Evolutionary conservation across 2,329 filamentous ascomycete species (phyloP).

Genomic region (Huntiella moniliformis): DNA sequence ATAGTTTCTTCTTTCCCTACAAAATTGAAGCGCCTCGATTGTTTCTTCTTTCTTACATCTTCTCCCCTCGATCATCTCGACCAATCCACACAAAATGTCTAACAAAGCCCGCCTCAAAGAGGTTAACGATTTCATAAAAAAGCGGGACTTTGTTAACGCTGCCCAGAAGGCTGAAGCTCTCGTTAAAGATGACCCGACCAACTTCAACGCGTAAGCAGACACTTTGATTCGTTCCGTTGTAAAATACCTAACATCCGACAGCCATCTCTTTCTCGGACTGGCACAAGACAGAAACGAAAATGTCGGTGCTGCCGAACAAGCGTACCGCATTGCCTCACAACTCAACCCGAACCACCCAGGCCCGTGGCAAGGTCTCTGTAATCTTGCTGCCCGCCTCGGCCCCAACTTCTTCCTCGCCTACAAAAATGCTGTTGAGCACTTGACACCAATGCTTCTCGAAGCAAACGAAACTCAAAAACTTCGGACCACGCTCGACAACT

Average conservation of each 20-base stretch:
- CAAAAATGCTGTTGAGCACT: constrained; percentile 32
- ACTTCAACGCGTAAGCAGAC: constrained; percentile 55
- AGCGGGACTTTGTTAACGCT: constrained; percentile 62
- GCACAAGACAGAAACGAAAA: constrained; percentile 60
- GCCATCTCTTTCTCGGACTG: constrained; percentile 61
- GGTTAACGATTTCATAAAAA: constrained; percentile 59
- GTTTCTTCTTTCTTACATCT: too few relatives aligned
- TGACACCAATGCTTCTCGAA: constrained; percentile 57
- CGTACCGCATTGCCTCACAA: constrained; percentile 53
- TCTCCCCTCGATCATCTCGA: too few relatives aligned
- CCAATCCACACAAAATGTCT: constrained; percentile 23
- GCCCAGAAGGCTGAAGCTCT: constrained; percentile 49
- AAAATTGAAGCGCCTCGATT: too few relatives aligned
- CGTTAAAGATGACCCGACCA: constrained; percentile 53
- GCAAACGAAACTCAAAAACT: constrained; percentile 44
- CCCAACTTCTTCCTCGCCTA: constrained; percentile 1
- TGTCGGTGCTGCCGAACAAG: constrained; percentile 52
- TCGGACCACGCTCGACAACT: constrained; percentile 58
- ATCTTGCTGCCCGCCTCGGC: constrained; percentile 54
- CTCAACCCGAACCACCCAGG: constrained; percentile 61
- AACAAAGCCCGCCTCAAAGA: constrained; percentile 62
- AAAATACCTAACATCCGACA: constrained; percentile 28
- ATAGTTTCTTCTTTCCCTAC: too few relatives aligned
- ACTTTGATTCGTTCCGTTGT: neutral
- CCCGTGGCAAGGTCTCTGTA: constrained; percentile 78